phyloP scores from a whole-genome alignment of 768 basidiomycete genomes.

The Suillus alpinus region DNA sequence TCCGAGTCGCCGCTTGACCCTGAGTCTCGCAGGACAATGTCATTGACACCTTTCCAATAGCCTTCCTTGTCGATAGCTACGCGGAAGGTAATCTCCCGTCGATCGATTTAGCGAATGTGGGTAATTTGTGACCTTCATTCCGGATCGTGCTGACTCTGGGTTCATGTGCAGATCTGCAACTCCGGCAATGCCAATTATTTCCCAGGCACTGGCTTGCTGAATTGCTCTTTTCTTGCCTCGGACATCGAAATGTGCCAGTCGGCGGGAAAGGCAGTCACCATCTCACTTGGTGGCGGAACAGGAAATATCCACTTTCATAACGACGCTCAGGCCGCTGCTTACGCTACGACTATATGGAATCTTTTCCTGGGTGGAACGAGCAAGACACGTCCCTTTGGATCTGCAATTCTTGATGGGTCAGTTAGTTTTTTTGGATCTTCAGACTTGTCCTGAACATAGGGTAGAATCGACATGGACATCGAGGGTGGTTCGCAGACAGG shows the following conservation, averaged over 20 bases:
- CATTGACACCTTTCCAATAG: conserved; percentile 58
- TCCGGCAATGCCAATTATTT: conserved; percentile 55
- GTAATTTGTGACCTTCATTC: conserved; percentile 2
- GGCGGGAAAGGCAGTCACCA: conserved; percentile 56
- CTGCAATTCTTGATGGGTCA: conserved; percentile 70
- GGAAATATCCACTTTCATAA: conserved; percentile 60
- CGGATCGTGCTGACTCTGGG: background rate
- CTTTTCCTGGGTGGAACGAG: conserved; percentile 65
- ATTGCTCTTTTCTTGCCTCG: conserved; percentile 57
- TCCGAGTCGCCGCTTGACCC: background rate
- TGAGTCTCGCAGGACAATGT: conserved; percentile 42
- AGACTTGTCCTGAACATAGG: background rate
- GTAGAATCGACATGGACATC: conserved; percentile 44
- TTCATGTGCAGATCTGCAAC: conserved; percentile 54
- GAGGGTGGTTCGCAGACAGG: conserved; percentile 38
- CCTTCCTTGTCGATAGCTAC: conserved; percentile 60
- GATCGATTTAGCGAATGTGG: conserved; percentile 59
- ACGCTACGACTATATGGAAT: conserved; percentile 66
- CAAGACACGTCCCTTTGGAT: conserved; percentile 65
- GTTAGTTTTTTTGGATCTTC: conserved; percentile 4
- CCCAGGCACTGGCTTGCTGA: conserved; percentile 58
- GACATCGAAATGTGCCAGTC: conserved; percentile 66
- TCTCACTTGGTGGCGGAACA: conserved; percentile 59
- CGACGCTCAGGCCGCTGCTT: conserved; percentile 53
- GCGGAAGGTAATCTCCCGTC: conserved; percentile 54